A percentile compares a stretch with the other conserved stretches of the same genome.
These are phyloP conservation scores for Salix udensis DNA, from an alignment of 345 rosid genomes.

Conservation along the genomic window DNA sequence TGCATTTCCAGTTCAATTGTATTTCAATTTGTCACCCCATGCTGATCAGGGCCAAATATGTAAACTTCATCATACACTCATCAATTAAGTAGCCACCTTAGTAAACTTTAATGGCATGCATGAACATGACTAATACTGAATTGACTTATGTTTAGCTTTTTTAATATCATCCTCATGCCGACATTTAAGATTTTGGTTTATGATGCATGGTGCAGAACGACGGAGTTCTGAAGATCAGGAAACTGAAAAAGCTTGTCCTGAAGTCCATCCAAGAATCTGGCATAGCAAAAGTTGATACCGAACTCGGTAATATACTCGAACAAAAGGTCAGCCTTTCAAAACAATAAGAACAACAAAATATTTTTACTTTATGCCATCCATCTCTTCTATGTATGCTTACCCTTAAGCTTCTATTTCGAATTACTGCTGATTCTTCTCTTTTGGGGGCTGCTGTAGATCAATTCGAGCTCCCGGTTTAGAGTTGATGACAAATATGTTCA, in stretches of 20 bases:
- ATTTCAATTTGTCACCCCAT: not conserved
- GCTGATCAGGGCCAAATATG: not conserved
- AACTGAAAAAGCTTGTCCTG: slow-evolving; percentile 55
- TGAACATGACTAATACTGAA: not conserved
- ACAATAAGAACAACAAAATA: too few relatives aligned
- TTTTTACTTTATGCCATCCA: not conserved
- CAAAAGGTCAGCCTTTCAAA: slow-evolving; percentile 49
- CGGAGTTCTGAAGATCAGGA: slow-evolving; percentile 64
- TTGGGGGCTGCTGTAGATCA: slow-evolving; percentile 38
- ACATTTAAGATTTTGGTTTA: not conserved
- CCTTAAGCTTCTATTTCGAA: not conserved
- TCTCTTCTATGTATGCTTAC: not conserved
- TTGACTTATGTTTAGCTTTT: not conserved
- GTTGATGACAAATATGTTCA: slow-evolving; percentile 57
- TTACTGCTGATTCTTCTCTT: not conserved
- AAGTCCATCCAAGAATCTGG: slow-evolving; percentile 53
- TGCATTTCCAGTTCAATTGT: not conserved
- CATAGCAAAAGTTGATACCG: slow-evolving; percentile 33
- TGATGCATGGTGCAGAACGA: slow-evolving; percentile 41
- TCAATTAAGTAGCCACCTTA: not conserved
- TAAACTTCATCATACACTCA: not conserved
- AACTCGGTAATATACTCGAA: slow-evolving; percentile 40
- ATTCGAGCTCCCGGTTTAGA: slow-evolving; percentile 55
- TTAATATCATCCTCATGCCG: not conserved
- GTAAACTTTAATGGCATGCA: too few relatives aligned